Evolutionary conservation across 345 rosid genomes (phyloP), one percentile per base, ranked within the genome.

Genomic region (Camelina neglecta): DNA sequence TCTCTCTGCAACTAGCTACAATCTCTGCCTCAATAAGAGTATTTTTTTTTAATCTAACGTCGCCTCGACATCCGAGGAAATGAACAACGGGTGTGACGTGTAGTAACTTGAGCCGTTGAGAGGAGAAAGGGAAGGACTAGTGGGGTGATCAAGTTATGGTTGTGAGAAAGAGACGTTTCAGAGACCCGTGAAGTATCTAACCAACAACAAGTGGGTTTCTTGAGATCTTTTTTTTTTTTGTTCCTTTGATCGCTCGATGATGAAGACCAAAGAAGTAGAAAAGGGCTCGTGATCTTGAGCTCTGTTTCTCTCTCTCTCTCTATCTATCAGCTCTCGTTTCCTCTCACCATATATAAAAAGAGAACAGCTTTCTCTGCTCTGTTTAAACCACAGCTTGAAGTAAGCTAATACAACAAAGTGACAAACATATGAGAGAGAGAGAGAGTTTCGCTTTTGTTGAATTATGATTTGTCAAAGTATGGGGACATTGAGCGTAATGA

Each of bases 171-270:
- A 71, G 81, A 71, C 76, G 39, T 57, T 64, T 35, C 7, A 23
- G 60, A 76, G 67, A 72, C 73, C 48, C 76, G 81, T 77, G 81
- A 71, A 65, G 23, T 50, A 39, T 71, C 39, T 77, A 79, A 65
- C 86, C 78, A 90, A 15, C 81, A 81, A 77, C 51, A 71, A 77
- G 67, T 77, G 76, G 72, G 81, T 77, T 71, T 77, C 80, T 76
- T 70, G 80, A 76, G 75, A 55, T 70, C 80, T 4, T 29, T 29
- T 29, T 29, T 23, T 18, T 26, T 66, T 67, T 53, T 41, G 20
- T 63, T 56, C 67, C 59, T 67, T 50, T 75, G 79, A 38, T 50
- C 24, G 11, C 68, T 68, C 36, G 50, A 59, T 29, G 50, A 65
- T 41, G 55, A 47, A 51, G 41, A 54, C 3, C 11, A 2, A 8